phyloP scores from a whole-genome alignment of 2,329 filamentous ascomycete genomes.

The Pseudogymnoascus destructans region DNA sequence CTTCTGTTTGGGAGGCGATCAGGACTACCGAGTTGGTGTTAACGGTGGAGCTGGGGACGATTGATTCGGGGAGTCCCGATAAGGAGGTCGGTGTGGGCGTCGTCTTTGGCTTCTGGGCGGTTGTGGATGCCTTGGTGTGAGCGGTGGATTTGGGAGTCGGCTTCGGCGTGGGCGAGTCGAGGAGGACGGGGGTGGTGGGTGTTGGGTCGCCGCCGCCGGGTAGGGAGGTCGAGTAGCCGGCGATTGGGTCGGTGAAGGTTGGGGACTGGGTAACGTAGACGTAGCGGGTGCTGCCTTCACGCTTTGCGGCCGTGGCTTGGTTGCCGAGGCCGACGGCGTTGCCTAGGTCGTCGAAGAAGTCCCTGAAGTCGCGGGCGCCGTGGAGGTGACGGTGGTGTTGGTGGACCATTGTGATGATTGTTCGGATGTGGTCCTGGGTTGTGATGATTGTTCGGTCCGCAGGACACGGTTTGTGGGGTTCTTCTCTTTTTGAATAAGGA shows the following conservation, averaged over 20 bases:
- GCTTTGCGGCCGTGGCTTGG: constrained; percentile 14
- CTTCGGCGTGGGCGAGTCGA: not conserved
- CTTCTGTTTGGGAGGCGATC: not conserved
- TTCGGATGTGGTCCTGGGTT: not conserved
- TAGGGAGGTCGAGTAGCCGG: constrained; percentile 30
- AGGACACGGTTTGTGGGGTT: not conserved
- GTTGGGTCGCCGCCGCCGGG: not conserved
- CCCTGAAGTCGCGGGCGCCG: not conserved
- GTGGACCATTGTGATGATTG: not conserved
- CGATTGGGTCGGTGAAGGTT: constrained; percentile 38
- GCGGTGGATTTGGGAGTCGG: not conserved
- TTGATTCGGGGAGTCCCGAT: constrained; percentile 1
- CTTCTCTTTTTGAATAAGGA: not conserved
- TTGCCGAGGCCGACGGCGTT: not conserved
- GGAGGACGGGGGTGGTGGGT: not conserved
- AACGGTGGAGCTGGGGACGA: constrained; percentile 9
- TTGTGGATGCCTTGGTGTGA: constrained; percentile 5
- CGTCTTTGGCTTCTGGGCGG: constrained; percentile 1
- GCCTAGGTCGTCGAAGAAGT: not conserved
- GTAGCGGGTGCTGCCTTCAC: constrained; percentile 23
- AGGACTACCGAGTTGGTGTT: constrained; percentile 4
- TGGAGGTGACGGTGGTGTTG: not conserved
- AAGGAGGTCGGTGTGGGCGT: not conserved
- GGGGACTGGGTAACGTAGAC: constrained; percentile 39
- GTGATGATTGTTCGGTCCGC: not conserved